Evolutionary conservation across 495 filamentous ascomycete species (phyloP).

Genomic region (Penicillium steckii): DNA sequence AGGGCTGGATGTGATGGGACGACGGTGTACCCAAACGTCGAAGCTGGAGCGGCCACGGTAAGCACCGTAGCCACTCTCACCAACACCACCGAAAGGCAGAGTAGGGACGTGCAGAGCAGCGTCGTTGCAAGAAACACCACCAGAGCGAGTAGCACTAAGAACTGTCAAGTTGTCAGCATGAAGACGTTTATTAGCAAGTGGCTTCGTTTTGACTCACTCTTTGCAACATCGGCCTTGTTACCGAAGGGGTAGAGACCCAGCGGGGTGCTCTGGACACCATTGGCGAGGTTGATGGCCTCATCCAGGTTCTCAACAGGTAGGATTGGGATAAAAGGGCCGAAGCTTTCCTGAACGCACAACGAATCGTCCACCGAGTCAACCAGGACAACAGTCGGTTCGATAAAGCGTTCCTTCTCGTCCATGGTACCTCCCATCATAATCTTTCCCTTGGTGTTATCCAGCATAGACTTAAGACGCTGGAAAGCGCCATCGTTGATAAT

Average conservation of each 20-base stretch:
- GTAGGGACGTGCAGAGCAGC: constrained; percentile 79
- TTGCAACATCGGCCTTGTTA: constrained; percentile 66
- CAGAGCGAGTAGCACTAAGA: constrained; percentile 64
- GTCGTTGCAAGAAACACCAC: constrained; percentile 81
- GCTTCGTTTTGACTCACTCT: constrained; percentile 41
- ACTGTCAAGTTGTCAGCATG: constrained; percentile 36
- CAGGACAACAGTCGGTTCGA: constrained; percentile 82
- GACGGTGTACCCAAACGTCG: constrained; percentile 79
- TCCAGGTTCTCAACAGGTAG: constrained; percentile 72
- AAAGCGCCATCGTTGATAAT: constrained; percentile 80
- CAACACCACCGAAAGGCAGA: constrained; percentile 87
- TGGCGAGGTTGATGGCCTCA: constrained; percentile 75
- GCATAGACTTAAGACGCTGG: constrained; percentile 80
- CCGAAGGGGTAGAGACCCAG: constrained; percentile 85
- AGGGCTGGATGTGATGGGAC: constrained; percentile 73
- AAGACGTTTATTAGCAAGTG: background rate
- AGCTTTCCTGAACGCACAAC: constrained; percentile 77
- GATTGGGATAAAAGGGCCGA: constrained; percentile 85
- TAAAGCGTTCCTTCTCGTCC: constrained; percentile 75
- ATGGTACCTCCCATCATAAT: constrained; percentile 81
- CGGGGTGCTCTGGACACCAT: constrained; percentile 74
- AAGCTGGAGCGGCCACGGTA: constrained; percentile 84
- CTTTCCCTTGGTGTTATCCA: constrained; percentile 77
- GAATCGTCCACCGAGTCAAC: constrained; percentile 74
- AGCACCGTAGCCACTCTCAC: constrained; percentile 75